These are phyloP conservation scores for Trichoderma sp. DNA, from an alignment of 2,329 filamentous ascomycete species.

Conservation along the genomic window DNA sequence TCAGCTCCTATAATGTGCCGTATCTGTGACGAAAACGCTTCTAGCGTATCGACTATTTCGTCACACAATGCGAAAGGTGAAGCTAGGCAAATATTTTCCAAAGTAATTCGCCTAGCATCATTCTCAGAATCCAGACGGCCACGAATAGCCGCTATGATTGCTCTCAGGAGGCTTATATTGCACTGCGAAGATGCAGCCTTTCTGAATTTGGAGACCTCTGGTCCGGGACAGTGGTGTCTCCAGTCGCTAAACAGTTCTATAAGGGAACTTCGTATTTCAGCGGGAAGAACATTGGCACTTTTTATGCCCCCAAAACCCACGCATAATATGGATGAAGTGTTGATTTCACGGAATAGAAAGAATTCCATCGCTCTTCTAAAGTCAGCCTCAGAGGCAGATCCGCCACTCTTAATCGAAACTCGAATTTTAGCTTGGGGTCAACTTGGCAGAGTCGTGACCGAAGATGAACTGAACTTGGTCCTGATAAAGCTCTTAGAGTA, in stretches of 20 bases:
- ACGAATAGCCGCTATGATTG: conserved; percentile 68
- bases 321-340: conserved; percentile 23
- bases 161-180: conserved; percentile 64
- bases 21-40: conserved; percentile 26
- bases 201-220: conserved; percentile 64
- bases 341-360: conserved; percentile 52
- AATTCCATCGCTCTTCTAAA: conserved; percentile 69
- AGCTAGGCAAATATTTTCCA: conserved; percentile 45
- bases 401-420: conserved; percentile 71
- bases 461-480: conserved; percentile 83
- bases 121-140: conserved; percentile 56
- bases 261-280: conserved; percentile 78
- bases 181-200: conserved; percentile 60
- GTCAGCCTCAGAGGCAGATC: conserved; percentile 65
- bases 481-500: conserved; percentile 82
- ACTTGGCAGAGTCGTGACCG: conserved; percentile 70
- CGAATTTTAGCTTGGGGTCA: conserved; percentile 84
- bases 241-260: conserved; percentile 78
- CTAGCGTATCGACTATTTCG: not conserved
- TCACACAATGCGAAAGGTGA: conserved; percentile 31
- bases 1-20: conserved; percentile 22
- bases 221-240: conserved; percentile 75
- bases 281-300: conserved; percentile 63
- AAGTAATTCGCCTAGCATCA: conserved; percentile 41
- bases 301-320: conserved; percentile 51